Percentiles rank a stretch among this genome's conserved stretches.
Evolutionary conservation across 2,329 filamentous ascomycete species (phyloP).

Genomic region (Bipolaris gigantea): DNA sequence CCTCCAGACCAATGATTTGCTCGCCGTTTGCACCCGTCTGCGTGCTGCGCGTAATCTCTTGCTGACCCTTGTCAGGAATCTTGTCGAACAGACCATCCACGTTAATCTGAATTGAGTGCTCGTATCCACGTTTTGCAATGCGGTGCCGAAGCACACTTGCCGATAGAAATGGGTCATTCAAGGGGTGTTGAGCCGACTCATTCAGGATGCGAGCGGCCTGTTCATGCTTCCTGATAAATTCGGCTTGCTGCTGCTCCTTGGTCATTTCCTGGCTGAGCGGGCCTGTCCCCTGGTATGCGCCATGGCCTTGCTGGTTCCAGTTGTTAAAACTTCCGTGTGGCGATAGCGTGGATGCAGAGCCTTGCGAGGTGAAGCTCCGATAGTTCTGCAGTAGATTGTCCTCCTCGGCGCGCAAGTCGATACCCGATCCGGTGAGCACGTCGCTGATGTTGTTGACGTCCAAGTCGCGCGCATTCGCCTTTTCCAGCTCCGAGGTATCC

Average conservation of each 20-base stretch:
- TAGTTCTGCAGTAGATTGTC: slow-evolving; percentile 74
- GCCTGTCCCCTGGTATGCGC: slow-evolving; percentile 46
- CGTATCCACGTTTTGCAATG: slow-evolving; percentile 60
- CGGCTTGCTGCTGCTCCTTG: slow-evolving; percentile 66
- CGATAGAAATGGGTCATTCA: slow-evolving; percentile 72
- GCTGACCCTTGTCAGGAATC: slow-evolving; percentile 36
- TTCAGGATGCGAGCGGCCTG: slow-evolving; percentile 65
- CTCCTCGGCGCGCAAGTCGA: slow-evolving; percentile 85
- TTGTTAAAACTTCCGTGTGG: slow-evolving; percentile 53
- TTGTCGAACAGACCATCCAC: slow-evolving; percentile 57
- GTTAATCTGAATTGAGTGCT: slow-evolving; percentile 62
- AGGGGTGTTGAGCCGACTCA: slow-evolving; percentile 65
- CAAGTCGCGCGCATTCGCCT: slow-evolving; percentile 60
- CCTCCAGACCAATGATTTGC: slow-evolving; percentile 58
- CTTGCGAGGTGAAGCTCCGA: slow-evolving; percentile 51
- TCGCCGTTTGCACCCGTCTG: slow-evolving; percentile 62
- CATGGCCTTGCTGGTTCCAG: slow-evolving; percentile 46
- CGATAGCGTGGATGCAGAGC: slow-evolving; percentile 38
- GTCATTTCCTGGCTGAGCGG: slow-evolving; percentile 59
- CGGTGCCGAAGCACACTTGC: slow-evolving; percentile 61
- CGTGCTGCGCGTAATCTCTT: slow-evolving; percentile 43
- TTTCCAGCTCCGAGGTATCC: slow-evolving; percentile 49
- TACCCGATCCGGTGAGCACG: slow-evolving; percentile 79
- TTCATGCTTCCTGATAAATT: slow-evolving; percentile 66
- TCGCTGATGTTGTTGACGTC: slow-evolving; percentile 76